These are phyloP conservation scores for Skeletonema menzelii DNA, from an alignment of 108 stramenopile species.

Conservation along the genomic window DNA sequence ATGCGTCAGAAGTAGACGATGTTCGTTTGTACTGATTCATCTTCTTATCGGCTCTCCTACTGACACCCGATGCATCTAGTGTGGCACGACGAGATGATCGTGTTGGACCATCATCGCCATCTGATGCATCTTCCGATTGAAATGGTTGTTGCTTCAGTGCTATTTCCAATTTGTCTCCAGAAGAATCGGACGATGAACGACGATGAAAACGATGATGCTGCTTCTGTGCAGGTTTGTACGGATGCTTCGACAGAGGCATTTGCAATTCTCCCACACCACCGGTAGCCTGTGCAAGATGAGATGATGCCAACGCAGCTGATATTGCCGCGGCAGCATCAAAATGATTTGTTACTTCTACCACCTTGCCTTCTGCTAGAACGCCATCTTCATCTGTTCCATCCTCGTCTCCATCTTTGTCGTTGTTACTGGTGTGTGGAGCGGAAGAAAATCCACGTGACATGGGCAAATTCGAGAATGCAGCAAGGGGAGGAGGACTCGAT, in stretches of 20 bases:
- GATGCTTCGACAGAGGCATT: background rate
- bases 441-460: constrained; percentile 19
- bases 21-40: background rate
- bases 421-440: background rate
- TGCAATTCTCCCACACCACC: constrained; percentile 23
- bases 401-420: background rate
- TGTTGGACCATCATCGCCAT: background rate
- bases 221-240: background rate
- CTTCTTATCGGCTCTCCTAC: background rate
- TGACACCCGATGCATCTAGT: background rate
- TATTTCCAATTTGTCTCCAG: no score
- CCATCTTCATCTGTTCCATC: constrained; percentile 5
- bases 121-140: background rate
- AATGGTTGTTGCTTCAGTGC: background rate
- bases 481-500: constrained; percentile 21
- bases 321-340: constrained; percentile 40
- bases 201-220: background rate
- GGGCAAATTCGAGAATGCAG: constrained; percentile 40
- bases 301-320: constrained; percentile 30
- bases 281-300: constrained; percentile 17
- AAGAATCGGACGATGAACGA: background rate
- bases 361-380: constrained; percentile 1
- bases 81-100: background rate
- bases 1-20: background rate
- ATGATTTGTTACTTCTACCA: constrained; percentile 30